Percentiles rank a stretch among this genome's conserved stretches.
Evolutionary conservation across 1,139 yeast genomes (phyloP).

Genomic region (Scheffersomyces cryptocercus): DNA sequence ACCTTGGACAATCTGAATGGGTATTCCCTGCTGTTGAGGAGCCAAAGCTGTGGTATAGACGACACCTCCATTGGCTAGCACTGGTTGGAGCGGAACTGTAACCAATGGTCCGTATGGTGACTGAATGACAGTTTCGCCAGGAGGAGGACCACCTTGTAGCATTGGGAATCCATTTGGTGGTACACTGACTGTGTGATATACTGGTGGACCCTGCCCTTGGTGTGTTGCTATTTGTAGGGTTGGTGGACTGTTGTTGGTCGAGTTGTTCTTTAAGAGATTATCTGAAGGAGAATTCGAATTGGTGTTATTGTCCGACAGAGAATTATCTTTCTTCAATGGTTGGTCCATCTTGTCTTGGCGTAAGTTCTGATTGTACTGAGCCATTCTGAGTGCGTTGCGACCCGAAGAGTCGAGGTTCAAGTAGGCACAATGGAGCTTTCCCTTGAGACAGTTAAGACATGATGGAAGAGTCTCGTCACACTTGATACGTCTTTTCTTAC

Average conservation of each 20-base stretch:
- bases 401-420: constrained; percentile 51
- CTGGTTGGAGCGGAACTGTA: constrained; percentile 36
- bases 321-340: background rate
- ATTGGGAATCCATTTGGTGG: constrained; percentile 2
- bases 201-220: constrained; percentile 8
- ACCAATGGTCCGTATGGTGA: constrained; percentile 41
- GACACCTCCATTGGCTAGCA: constrained; percentile 19
- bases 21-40: constrained; percentile 7
- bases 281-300: constrained; percentile 4
- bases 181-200: background rate
- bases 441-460: constrained; percentile 61
- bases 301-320: constrained; percentile 1
- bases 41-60: constrained; percentile 17
- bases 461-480: constrained; percentile 67
- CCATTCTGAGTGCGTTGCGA: constrained; percentile 51
- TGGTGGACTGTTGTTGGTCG: constrained; percentile 7
- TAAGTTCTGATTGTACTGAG: constrained; percentile 49
- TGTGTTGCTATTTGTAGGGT: constrained; percentile 4
- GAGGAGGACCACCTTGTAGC: constrained; percentile 6
- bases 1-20: constrained; percentile 1
- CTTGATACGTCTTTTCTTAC: constrained; percentile 65
- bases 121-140: constrained; percentile 23
- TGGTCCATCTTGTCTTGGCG: constrained; percentile 31
- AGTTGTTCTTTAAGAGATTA: background rate
- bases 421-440: constrained; percentile 58